phyloP scores from a whole-genome alignment of 2,329 filamentous ascomycete species.

The Aspergillus fumigatiaffinis region DNA sequence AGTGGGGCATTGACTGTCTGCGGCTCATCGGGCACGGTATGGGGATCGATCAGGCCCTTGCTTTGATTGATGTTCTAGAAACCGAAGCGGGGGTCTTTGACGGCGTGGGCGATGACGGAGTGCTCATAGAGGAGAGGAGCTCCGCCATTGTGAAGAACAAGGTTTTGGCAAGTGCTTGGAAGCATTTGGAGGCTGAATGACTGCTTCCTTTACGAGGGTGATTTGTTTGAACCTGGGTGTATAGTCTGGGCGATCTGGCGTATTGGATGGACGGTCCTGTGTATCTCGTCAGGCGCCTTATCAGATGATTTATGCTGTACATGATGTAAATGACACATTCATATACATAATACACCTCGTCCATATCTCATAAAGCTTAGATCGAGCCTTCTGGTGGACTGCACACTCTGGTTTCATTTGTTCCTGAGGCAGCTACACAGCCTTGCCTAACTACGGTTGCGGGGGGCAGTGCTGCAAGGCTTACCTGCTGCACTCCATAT shows the following conservation, averaged over 20 bases:
- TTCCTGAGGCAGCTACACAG: background rate
- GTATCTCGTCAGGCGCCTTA: background rate
- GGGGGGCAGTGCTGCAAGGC: background rate
- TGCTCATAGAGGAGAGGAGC: slow-evolving; percentile 10
- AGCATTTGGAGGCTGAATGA: background rate
- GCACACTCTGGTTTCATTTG: background rate
- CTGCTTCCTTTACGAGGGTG: background rate
- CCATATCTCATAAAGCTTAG: background rate
- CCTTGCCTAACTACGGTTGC: background rate
- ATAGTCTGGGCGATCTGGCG: background rate
- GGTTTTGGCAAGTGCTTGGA: slow-evolving; percentile 14
- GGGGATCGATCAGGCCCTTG: slow-evolving; percentile 38
- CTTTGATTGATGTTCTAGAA: slow-evolving; percentile 31
- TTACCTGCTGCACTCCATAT: no score
- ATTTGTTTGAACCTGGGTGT: background rate
- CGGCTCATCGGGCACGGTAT: slow-evolving; percentile 32
- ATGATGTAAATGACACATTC: background rate
- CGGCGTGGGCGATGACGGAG: slow-evolving; percentile 14
- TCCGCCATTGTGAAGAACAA: slow-evolving; percentile 8
- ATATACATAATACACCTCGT: background rate
- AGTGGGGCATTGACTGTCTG: slow-evolving; percentile 31
- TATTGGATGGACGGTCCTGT: background rate
- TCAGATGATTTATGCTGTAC: background rate
- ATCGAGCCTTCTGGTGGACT: background rate
- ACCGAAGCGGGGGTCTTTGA: slow-evolving; percentile 24